phyloP scores from a whole-genome alignment of 1,284 basidiomycete species.

The Malassezia dermatis region DNA sequence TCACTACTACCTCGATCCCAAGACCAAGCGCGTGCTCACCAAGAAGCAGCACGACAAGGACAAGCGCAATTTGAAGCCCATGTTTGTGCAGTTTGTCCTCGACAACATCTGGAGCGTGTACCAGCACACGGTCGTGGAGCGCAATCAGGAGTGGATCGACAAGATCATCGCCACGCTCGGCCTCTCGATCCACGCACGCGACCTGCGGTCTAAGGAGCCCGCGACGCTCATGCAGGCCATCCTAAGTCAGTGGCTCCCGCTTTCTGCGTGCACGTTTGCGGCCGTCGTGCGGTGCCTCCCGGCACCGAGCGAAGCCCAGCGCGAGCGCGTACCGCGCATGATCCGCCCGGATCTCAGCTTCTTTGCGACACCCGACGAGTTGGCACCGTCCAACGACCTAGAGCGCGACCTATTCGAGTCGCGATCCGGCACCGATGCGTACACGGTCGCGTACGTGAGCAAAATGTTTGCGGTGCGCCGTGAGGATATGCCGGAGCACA shows the following conservation, averaged over 20 bases:
- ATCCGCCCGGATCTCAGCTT: conserved; percentile 65
- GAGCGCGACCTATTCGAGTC: conserved; percentile 66
- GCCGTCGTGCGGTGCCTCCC: conserved; percentile 84
- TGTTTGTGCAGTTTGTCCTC: conserved; percentile 94
- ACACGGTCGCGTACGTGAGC: conserved; percentile 65
- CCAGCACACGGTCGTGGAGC: conserved; percentile 37
- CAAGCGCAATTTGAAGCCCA: conserved; percentile 70
- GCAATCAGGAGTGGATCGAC: conserved; percentile 58
- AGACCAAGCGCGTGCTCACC: conserved; percentile 83
- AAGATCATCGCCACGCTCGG: conserved; percentile 79
- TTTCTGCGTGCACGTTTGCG: conserved; percentile 86
- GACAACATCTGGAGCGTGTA: conserved; percentile 98
- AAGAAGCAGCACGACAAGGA: conserved; percentile 68
- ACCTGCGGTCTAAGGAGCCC: conserved; percentile 82
- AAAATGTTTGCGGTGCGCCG: conserved; percentile 90
- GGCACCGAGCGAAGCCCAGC: conserved; percentile 71
- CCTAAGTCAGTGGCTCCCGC: conserved; percentile 89
- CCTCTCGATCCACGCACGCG: conserved; percentile 75
- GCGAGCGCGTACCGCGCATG: conserved; percentile 77
- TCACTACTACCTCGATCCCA: conserved; percentile 92
- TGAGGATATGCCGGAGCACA: conserved; percentile 70
- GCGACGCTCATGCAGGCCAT: conserved; percentile 72
- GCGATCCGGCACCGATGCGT: conserved; percentile 23
- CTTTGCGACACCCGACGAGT: conserved; percentile 47
- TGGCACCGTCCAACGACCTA: conserved; percentile 62